phyloP scores from a whole-genome alignment of 768 basidiomycete species.

The Nevesoporus exiguus region DNA sequence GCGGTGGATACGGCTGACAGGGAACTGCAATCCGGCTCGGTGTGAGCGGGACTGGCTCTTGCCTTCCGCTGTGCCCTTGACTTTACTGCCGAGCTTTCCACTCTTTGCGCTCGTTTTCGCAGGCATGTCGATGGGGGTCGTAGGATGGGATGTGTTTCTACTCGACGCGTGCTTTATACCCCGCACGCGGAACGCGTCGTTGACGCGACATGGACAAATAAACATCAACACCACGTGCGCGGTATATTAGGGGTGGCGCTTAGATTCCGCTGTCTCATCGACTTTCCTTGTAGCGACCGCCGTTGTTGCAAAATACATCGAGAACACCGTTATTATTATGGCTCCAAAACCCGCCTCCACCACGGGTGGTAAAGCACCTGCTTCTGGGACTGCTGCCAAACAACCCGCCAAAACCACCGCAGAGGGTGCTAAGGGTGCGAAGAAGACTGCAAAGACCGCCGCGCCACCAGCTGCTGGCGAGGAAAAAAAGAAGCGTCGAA shows the following conservation, averaged over 20 bases:
- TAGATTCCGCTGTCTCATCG: neutral
- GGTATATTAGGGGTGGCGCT: conserved; percentile 34
- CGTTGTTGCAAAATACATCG: too few relatives aligned
- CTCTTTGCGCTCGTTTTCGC: conserved; percentile 27
- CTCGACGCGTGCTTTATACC: conserved; percentile 24
- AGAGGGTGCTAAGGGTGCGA: conserved; percentile 64
- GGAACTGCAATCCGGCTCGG: conserved; percentile 79
- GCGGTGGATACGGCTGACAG: conserved; percentile 90
- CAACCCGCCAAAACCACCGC: conserved; percentile 56
- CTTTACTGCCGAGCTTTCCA: conserved; percentile 52
- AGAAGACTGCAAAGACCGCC: conserved; percentile 62
- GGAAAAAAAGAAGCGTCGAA: conserved; percentile 88
- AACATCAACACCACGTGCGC: conserved; percentile 29
- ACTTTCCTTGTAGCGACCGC: too few relatives aligned
- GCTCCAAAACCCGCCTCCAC: conserved; percentile 67
- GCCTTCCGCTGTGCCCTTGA: conserved; percentile 36
- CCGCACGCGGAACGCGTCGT: conserved; percentile 36
- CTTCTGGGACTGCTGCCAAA: conserved; percentile 55
- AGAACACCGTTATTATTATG: conserved; percentile 39
- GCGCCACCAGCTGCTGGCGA: conserved; percentile 58
- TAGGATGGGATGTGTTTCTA: neutral
- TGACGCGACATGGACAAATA: conserved; percentile 33
- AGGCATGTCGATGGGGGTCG: conserved; percentile 21
- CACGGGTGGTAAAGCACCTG: conserved; percentile 64
- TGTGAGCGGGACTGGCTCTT: conserved; percentile 70